phyloP scores from a whole-genome alignment of 202 grass and related monocot genomes.

The Tripidium arundinaceum region DNA sequence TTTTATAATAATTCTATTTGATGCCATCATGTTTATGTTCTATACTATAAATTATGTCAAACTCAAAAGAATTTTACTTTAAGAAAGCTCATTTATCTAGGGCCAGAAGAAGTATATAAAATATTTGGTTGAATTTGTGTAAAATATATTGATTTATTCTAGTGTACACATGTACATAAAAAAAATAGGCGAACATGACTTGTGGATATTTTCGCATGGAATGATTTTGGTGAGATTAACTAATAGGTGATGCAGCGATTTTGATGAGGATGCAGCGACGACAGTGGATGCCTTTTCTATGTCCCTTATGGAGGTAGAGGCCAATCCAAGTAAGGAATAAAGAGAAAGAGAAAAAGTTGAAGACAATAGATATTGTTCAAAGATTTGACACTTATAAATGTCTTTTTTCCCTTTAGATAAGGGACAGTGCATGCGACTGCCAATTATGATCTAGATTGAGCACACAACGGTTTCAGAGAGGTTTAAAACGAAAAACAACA shows the following conservation, averaged over 20 bases:
- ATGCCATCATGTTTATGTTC: background rate
- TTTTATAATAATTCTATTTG: background rate
- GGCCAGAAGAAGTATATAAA: background rate
- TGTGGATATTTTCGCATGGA: background rate
- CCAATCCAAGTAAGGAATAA: background rate
- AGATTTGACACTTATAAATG: too few species aligned
- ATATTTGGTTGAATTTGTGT: background rate
- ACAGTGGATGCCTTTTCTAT: background rate
- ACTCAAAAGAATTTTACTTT: background rate
- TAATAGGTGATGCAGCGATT: background rate
- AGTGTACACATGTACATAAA: background rate
- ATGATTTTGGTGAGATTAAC: background rate
- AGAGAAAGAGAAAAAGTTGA: too few species aligned
- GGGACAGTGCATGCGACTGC: too few species aligned
- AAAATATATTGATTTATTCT: background rate
- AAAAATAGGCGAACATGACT: background rate
- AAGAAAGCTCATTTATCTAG: background rate
- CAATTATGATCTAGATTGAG: too few species aligned
- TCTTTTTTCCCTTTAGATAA: too few species aligned
- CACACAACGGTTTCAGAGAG: too few species aligned
- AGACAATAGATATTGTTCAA: too few species aligned
- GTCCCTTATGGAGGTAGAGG: background rate
- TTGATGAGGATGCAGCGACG: background rate
- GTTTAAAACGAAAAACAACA: too few species aligned
- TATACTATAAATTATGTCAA: background rate